These are phyloP conservation scores for Phytomonas serpens DNA, from an alignment of 208 protist genomes.

Conservation along the genomic window DNA sequence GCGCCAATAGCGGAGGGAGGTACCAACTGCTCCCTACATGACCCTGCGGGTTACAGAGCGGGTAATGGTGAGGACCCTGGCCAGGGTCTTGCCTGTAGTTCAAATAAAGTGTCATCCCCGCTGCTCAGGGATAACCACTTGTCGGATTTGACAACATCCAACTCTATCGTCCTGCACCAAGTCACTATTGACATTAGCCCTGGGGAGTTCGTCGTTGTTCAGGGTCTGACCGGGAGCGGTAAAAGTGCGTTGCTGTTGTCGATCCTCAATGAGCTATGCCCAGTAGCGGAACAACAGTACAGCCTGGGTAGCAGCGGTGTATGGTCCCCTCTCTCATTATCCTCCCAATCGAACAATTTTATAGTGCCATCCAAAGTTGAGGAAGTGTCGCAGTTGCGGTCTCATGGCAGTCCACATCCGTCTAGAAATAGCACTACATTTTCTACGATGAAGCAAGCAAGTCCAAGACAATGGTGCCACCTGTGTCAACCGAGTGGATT, in stretches of 20 bases:
- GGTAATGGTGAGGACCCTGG: background rate
- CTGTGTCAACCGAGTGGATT: constrained; percentile 21
- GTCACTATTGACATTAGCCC: constrained; percentile 41
- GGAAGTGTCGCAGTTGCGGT: background rate
- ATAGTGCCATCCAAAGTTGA: background rate
- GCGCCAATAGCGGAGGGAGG: background rate
- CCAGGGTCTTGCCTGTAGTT: background rate
- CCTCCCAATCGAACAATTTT: background rate
- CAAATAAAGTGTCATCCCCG: background rate
- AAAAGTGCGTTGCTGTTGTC: constrained; percentile 77
- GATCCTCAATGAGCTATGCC: constrained; percentile 73
- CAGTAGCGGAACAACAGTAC: background rate
- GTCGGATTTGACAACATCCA: background rate
- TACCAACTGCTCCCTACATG: background rate
- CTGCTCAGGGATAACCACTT: background rate
- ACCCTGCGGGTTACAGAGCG: background rate
- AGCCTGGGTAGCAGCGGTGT: background rate
- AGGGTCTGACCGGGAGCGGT: constrained; percentile 69
- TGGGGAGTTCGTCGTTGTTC: constrained; percentile 72
- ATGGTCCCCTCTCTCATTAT: background rate
- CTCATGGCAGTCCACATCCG: background rate
- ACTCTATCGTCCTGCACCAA: constrained; percentile 33
- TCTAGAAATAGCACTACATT: background rate
- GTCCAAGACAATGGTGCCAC: background rate
- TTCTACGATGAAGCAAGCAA: background rate